A percentile compares a stretch with the other conserved stretches of the same genome.
Conservation (phyloP, 225 moss, liverwort and hornwort genomes). For the Neckera pumila region DNA sequence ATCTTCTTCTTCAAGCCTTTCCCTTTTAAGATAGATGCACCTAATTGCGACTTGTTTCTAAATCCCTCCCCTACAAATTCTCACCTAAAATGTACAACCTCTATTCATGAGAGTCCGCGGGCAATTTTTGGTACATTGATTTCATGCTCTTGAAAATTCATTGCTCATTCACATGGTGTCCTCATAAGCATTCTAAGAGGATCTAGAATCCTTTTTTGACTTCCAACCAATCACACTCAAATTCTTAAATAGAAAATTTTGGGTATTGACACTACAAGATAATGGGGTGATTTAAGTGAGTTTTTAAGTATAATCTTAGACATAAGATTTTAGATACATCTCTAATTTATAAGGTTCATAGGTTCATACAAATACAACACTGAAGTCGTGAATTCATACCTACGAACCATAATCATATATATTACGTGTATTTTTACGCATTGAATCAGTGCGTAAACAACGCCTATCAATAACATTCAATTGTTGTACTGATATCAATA, state of each 20-base stretch:
- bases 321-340: too few relatives aligned
- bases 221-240: background rate
- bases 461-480: too few relatives aligned
- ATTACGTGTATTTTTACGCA: too few relatives aligned
- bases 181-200: rapidly evolving
- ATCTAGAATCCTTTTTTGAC: rapidly evolving
- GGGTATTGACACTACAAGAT: background rate
- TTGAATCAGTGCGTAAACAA: too few relatives aligned
- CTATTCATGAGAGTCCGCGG: background rate
- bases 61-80: background rate
- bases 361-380: too few relatives aligned
- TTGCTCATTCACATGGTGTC: background rate
- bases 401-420: too few relatives aligned
- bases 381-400: too few relatives aligned
- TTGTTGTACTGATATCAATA: too few relatives aligned
- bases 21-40: background rate
- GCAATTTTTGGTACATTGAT: background rate
- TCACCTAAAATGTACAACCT: background rate
- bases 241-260: background rate
- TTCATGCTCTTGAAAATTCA: background rate
- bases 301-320: too few relatives aligned
- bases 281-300: too few relatives aligned
- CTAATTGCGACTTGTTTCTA: background rate
- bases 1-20: rapidly evolving
- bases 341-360: too few relatives aligned